Conservation (phyloP, 768 basidiomycete genomes). For the Russula compacta region DNA sequence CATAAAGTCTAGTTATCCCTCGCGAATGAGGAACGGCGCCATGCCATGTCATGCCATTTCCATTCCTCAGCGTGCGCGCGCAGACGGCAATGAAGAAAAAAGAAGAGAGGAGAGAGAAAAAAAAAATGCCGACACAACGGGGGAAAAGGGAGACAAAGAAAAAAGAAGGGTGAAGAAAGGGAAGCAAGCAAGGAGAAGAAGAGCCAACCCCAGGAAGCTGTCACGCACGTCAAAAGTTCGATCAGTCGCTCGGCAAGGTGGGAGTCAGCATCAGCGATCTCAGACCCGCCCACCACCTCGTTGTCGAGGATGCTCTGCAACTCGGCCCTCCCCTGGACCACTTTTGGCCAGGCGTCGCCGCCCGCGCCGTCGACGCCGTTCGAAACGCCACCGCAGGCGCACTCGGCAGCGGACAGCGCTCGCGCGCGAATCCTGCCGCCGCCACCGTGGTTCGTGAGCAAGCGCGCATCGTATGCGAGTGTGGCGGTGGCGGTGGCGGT, state of each 20-base stretch:
- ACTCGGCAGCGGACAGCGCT: conserved; percentile 41
- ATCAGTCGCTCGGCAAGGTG: conserved; percentile 53
- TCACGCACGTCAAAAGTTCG: conserved; percentile 58
- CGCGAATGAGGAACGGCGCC: too few relatives aligned
- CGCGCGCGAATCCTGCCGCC: conserved; percentile 51
- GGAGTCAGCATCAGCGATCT: conserved; percentile 40
- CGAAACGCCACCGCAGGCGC: conserved; percentile 52
- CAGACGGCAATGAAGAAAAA: background rate
- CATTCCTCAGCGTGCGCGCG: background rate
- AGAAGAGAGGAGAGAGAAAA: background rate
- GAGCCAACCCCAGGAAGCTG: background rate
- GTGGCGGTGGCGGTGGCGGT: conserved; percentile 4
- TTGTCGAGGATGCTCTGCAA: conserved; percentile 37
- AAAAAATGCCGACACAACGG: background rate
- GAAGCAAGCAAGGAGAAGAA: background rate
- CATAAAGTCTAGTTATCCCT: background rate
- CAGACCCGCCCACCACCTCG: background rate
- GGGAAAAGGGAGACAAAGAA: background rate
- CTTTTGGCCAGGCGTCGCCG: conserved; percentile 65
- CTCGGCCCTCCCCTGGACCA: conserved; percentile 44
- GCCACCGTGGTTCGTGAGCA: conserved; percentile 65
- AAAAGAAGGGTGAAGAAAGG: background rate
- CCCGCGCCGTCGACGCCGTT: conserved; percentile 65
- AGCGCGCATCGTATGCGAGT: conserved; percentile 42
- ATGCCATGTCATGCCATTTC: too few relatives aligned